Evolutionary conservation across 2,329 filamentous ascomycete species (phyloP), one percentile per base, ranked within the genome.

Genomic region (Exophiala bonariae): DNA sequence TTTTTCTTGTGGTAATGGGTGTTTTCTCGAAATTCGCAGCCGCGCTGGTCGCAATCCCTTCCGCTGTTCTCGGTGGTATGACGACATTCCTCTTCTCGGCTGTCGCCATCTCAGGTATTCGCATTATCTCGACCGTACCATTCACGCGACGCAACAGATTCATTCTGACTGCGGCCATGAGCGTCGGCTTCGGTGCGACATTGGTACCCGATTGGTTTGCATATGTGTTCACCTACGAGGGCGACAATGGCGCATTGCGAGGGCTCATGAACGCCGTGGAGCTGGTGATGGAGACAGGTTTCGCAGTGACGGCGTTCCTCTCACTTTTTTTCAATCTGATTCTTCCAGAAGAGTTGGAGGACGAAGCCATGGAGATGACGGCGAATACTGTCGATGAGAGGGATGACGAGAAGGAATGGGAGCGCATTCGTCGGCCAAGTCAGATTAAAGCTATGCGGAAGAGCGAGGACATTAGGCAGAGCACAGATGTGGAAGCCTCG

Each of bases 321-420:
- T 82, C 82, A 39, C 74, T 92, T 61, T 66, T 86, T 14, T 73
- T 95, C 41, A 95, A 95, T 62, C 65, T 93, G 37, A 56, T 81
- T 0, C 68, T 95, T 13, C 80, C 83, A 0, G 84, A 88, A 61
- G 89, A 95, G 67, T 69, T 85, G n/a, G 87, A 89, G 57, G 52
- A 55, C 33, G 54, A 56, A 30, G 47, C 41, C 3, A 35, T 54
- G 9, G 50, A 51, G 9, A 52, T 43, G 18, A 56, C 54, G 11
- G 54, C 54, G 4, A 50, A 54, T 30, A 50, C 37, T 7, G 52
- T 44, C 3, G 55, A 57, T 26, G 44, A 16, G 13, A 37, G 22
- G n/a, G 41, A 46, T 11, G 55, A 56, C 32, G 42, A 49, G 39
- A 35, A 28, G 31, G 53, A 58, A 34, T 58, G 55, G 53, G 50